These are phyloP conservation scores for Gentiana straminea DNA, from an alignment of 257 asterid species.

Conservation along the genomic window DNA sequence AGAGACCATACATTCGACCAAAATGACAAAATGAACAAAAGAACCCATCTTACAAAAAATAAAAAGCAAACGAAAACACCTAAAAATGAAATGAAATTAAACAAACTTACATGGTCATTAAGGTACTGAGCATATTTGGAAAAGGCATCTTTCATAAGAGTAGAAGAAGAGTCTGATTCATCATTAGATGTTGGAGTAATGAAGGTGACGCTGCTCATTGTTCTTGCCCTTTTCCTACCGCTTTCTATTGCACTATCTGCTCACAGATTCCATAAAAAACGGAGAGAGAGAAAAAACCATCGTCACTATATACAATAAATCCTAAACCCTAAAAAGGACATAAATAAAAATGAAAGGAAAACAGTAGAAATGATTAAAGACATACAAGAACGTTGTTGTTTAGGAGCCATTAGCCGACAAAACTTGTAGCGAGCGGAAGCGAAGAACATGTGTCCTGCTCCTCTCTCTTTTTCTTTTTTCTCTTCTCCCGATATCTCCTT, in stretches of 20 bases:
- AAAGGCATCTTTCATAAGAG: conserved; percentile 54
- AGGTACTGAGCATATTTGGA: conserved; percentile 59
- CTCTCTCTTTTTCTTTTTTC: neutral
- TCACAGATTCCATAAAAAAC: conserved; percentile 5
- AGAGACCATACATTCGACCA: neutral
- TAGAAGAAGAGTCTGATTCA: conserved; percentile 18
- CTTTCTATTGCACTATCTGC: conserved; percentile 29
- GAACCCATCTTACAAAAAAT: neutral
- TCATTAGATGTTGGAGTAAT: conserved; percentile 10
- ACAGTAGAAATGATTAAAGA: neutral
- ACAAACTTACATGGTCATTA: conserved; percentile 40
- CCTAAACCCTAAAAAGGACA: too few species aligned
- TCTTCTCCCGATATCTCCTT: neutral
- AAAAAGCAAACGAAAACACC: neutral
- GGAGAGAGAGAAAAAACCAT: neutral
- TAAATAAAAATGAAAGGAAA: neutral
- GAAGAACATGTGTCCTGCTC: conserved; percentile 5
- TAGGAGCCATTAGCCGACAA: conserved; percentile 36
- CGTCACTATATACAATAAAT: too few species aligned
- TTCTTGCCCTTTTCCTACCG: conserved; percentile 42
- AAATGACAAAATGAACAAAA: neutral
- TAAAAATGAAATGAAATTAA: neutral
- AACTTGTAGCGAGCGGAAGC: conserved; percentile 2
- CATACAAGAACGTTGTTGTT: conserved; percentile 30
- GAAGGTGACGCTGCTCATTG: conserved; percentile 18